phyloP scores from a whole-genome alignment of 257 asterid genomes.

The Osmanthus fragrans region DNA sequence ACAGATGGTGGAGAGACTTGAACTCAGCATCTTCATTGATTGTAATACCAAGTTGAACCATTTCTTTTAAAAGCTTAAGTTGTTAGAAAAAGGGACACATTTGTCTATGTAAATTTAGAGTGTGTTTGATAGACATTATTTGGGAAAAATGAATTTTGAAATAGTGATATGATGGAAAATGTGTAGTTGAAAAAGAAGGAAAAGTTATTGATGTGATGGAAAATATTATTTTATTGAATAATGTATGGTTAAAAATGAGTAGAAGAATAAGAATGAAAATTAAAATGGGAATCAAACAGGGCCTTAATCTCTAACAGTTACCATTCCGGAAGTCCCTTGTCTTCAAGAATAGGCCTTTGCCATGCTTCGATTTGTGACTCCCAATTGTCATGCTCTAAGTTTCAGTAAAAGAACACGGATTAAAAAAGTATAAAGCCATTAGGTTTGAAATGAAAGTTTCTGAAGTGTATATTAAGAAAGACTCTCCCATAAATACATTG shows the following conservation, averaged over 20 bases:
- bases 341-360: slow-evolving; percentile 92
- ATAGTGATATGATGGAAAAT: no score
- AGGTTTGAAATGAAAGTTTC: slow-evolving; percentile 3
- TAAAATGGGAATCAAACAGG: no score
- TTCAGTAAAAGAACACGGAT: slow-evolving; percentile 5
- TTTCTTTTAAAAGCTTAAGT: background rate
- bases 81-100: background rate
- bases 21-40: background rate
- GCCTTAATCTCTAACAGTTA: slow-evolving; percentile 18
- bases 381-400: slow-evolving; percentile 69
- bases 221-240: no score
- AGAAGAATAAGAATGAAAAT: no score
- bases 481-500: slow-evolving; percentile 11
- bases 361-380: slow-evolving; percentile 89
- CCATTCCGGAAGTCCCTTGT: slow-evolving; percentile 94
- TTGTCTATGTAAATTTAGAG: background rate
- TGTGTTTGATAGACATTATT: no score
- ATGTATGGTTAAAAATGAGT: no score
- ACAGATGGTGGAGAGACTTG: background rate
- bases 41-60: background rate
- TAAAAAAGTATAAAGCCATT: background rate
- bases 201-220: no score
- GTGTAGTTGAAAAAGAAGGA: no score
- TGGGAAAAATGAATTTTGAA: no score
- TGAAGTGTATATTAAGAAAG: background rate